Percentiles rank a stretch among this genome's conserved stretches.
phyloP scores from a whole-genome alignment of 2,329 filamentous ascomycete species.

The Ophiocordyceps camponoti-floridani region DNA sequence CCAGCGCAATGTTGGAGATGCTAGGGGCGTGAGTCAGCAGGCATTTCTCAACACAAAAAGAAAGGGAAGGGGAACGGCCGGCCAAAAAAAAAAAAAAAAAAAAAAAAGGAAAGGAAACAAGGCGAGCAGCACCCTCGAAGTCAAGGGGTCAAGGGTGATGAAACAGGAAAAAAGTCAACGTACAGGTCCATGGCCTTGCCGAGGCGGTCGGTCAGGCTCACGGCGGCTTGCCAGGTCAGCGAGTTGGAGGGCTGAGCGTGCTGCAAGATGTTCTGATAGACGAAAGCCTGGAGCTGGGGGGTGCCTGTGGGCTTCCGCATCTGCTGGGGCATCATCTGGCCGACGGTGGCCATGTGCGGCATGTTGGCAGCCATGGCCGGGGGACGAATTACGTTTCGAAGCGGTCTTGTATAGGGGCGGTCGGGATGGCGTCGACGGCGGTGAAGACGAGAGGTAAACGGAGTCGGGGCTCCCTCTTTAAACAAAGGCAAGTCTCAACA shows the following conservation, averaged over 20 bases:
- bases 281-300: constrained; percentile 16
- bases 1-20: constrained; percentile 32
- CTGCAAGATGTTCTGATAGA: constrained; percentile 21
- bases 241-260: constrained; percentile 13
- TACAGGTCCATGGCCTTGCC: constrained; percentile 25
- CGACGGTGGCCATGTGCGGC: constrained; percentile 33
- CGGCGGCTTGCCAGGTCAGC: constrained; percentile 20
- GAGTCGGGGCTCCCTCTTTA: too few relatives aligned
- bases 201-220: constrained; percentile 21
- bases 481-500: too few relatives aligned
- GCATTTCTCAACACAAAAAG: not conserved
- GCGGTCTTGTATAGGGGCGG: too few relatives aligned
- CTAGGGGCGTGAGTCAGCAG: constrained; percentile 13
- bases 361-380: constrained; percentile 45
- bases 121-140: not conserved
- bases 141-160: not conserved
- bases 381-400: too few relatives aligned
- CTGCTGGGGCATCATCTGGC: constrained; percentile 27
- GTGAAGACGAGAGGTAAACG: not conserved
- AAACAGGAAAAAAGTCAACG: constrained; percentile 5
- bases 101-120: not conserved
- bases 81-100: not conserved
- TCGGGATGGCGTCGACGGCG: too few relatives aligned
- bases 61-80: not conserved
- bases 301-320: constrained; percentile 13